Percentiles rank a stretch among this genome's conserved stretches.
Conservation (phyloP, 495 filamentous ascomycete genomes). For the Daldinia concentrica region DNA sequence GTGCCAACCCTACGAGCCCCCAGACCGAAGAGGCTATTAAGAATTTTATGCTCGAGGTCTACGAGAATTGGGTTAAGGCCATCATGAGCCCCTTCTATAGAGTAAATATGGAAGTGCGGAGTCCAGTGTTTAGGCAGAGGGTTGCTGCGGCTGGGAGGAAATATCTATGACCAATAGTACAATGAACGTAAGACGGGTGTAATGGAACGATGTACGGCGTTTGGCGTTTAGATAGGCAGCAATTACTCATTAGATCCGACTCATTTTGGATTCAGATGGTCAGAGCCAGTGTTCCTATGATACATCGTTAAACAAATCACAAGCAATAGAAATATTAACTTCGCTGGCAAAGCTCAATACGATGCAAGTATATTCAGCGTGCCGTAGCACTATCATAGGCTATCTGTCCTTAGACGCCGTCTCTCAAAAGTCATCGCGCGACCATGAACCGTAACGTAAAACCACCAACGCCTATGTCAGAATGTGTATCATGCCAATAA, state of each 20-base stretch:
- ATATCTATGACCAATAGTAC: slow-evolving; percentile 68
- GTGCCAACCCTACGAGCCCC: slow-evolving; percentile 81
- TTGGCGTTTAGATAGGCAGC: slow-evolving; percentile 16
- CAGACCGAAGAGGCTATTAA: slow-evolving; percentile 94
- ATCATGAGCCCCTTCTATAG: slow-evolving; percentile 96
- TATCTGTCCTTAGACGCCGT: slow-evolving; percentile 15
- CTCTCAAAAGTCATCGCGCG: slow-evolving; percentile 39
- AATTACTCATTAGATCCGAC: not conserved
- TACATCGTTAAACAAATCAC: not conserved
- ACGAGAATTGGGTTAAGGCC: slow-evolving; percentile 95
- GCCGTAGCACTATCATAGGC: slow-evolving; percentile 30
- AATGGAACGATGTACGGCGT: slow-evolving; percentile 7
- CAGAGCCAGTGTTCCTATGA: not conserved
- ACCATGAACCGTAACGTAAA: slow-evolving; percentile 40
- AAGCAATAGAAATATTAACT: not conserved
- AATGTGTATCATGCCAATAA: slow-evolving; percentile 44
- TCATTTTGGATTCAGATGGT: not conserved
- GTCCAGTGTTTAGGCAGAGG: slow-evolving; percentile 81
- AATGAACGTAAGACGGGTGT: not conserved
- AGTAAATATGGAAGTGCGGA: slow-evolving; percentile 81
- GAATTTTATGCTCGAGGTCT: slow-evolving; percentile 92
- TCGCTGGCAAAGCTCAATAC: slow-evolving; percentile 19
- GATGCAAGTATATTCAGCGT: slow-evolving; percentile 36
- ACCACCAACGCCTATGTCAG: slow-evolving; percentile 47
- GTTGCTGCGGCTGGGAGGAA: slow-evolving; percentile 91